Percentiles rank a stretch among this genome's conserved stretches.
Evolutionary conservation across 2,329 filamentous ascomycete species (phyloP).

Genomic region (Myriosclerotinia curreyana): DNA sequence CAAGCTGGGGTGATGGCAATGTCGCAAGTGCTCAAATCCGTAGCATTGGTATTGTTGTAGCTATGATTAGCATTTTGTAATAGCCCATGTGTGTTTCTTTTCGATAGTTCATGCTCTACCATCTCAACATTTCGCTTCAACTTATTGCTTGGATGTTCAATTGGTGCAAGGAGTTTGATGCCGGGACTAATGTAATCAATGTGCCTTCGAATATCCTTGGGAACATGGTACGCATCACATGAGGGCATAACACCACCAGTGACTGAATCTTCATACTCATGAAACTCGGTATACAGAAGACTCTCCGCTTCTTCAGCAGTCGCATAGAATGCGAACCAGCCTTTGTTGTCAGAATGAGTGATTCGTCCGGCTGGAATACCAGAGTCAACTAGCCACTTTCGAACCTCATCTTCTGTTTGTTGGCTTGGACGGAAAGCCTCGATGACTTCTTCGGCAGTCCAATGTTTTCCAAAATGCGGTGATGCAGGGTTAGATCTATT

Average conservation of each 20-base stretch:
- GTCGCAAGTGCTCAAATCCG: conserved; percentile 41
- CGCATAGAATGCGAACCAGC: conserved; percentile 42
- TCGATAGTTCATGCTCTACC: background rate
- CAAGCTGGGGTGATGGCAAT: conserved; percentile 31
- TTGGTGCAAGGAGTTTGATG: conserved; percentile 43
- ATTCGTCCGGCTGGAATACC: conserved; percentile 39
- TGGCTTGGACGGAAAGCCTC: conserved; percentile 39
- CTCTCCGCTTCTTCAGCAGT: conserved; percentile 39
- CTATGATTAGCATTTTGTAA: background rate
- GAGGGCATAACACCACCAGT: conserved; percentile 37
- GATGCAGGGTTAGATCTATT: conserved; percentile 33
- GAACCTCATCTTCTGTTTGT: conserved; percentile 39
- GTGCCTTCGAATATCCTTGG: conserved; percentile 47
- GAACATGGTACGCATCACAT: conserved; percentile 46
- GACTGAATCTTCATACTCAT: conserved; percentile 46
- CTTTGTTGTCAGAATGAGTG: conserved; percentile 41
- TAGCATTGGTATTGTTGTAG: conserved; percentile 42
- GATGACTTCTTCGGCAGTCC: conserved; percentile 38
- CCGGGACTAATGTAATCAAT: conserved; percentile 52
- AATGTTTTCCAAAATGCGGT: conserved; percentile 40
- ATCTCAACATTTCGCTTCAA: conserved; percentile 20
- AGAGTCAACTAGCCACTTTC: conserved; percentile 39
- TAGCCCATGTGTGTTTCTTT: conserved; percentile 19
- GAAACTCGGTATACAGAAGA: conserved; percentile 40
- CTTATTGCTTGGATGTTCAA: conserved; percentile 38